Evolutionary conservation across 495 filamentous ascomycete genomes (phyloP), one percentile per base, ranked within the genome.

Genomic region (Rhizodiscina lignyota): DNA sequence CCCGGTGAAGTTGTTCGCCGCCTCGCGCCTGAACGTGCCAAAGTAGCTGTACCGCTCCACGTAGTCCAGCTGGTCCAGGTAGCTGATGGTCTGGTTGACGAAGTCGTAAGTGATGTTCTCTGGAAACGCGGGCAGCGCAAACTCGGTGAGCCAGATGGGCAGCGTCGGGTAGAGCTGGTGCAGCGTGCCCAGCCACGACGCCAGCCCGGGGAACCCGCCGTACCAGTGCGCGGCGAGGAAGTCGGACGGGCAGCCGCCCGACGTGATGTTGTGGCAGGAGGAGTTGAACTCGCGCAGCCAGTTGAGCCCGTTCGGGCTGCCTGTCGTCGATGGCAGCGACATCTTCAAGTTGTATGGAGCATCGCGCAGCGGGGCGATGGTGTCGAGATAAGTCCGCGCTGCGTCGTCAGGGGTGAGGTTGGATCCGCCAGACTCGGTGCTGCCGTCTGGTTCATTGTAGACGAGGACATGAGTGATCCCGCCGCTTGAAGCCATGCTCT

Each of bases 211-310:
- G 23, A 41, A 45, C 2, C 21, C 38, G 21, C 42, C 42, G 23
- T 45, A 45, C 38, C 37, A 45, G 18, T 45, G 42, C 28, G 24
- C 42, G 19, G 42, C 42, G 16, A 45, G 37, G 15, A 45, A 45
- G 16, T 45, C 42, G 4, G 42, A 37, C 16, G 42, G 42, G 32
- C 42, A 45, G 6, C 42, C 42, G 27, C 41, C 41, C 23, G 40
- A 34, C 2, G 17, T 3, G 23, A 45, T 37, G 2, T 41, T 30
- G 23, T 38, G 41, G 23, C 38, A 45, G 11, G 28, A 29, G 2
- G 18, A 17, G 18, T 41, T 45, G 34, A 41, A 41, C 3, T 23
- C 4, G 2, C 33, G 27, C 16, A 45, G 23, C 42, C 42, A 45
- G 2, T 45, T n/a, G n/a, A n/a, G n/a, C n/a, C n/a, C n/a, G n/a